A percentile compares a stretch with the other conserved stretches of the same genome.
phyloP scores from a whole-genome alignment of 148 eudicot genomes.

The Chenopodium berlandieri region DNA sequence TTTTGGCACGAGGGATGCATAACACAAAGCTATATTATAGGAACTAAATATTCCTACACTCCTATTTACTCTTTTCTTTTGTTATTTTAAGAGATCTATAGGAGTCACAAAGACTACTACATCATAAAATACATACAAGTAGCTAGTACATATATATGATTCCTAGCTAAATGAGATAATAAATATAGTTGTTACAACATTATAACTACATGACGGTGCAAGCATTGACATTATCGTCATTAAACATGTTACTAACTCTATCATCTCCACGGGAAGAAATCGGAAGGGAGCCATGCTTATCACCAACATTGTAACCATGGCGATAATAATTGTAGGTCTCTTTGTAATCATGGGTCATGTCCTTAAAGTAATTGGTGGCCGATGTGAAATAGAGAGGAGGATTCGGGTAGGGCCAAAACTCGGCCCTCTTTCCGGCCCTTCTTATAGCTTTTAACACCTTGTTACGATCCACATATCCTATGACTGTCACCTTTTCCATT shows the following conservation, averaged over 20 bases:
- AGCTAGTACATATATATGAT: background rate
- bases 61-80: background rate
- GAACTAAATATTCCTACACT: conserved; percentile 4
- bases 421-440: conserved; percentile 93
- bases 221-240: conserved; percentile 91
- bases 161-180: background rate
- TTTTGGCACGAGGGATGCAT: background rate
- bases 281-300: conserved; percentile 68
- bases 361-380: conserved; percentile 60
- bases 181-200: background rate
- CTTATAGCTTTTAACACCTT: conserved; percentile 85
- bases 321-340: conserved; percentile 88
- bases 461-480: conserved; percentile 84
- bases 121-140: background rate
- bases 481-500: conserved; percentile 86
- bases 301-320: conserved; percentile 81
- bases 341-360: conserved; percentile 66
- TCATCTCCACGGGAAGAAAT: conserved; percentile 82
- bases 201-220: conserved; percentile 61
- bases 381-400: conserved; percentile 86
- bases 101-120: background rate
- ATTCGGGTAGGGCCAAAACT: conserved; percentile 88
- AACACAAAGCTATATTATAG: background rate
- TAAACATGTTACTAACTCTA: conserved; percentile 91
- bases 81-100: background rate